A percentile compares a stretch with the other conserved stretches of the same genome.
phyloP scores from a whole-genome alignment of 2,329 filamentous ascomycete genomes.

The Sporothrix brunneoviolacea region DNA sequence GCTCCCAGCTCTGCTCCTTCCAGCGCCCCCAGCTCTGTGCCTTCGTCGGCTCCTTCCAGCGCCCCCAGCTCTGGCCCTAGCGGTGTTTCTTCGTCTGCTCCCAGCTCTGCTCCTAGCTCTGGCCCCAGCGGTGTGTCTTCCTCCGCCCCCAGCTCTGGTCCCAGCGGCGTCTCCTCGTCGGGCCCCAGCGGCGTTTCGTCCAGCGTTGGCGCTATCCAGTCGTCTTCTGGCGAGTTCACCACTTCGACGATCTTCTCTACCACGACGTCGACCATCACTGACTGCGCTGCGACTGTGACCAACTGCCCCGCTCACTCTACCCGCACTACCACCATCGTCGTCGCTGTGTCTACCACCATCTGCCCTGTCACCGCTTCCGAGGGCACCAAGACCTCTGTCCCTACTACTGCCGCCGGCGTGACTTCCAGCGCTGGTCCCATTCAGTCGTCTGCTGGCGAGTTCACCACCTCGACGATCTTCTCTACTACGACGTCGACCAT shows the following conservation, averaged over 20 bases:
- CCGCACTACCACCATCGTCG: conserved; percentile 27
- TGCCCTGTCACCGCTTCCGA: conserved; percentile 11
- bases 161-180: conserved; percentile 5
- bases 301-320: conserved; percentile 46
- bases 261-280: conserved; percentile 42
- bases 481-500: conserved; percentile 44
- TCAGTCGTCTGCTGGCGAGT: conserved; percentile 9
- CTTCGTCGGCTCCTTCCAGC: background rate
- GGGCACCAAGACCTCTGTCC: background rate
- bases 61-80: background rate
- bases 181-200: conserved; percentile 11
- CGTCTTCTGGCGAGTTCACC: conserved; percentile 16
- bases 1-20: background rate
- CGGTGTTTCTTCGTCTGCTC: too few species aligned
- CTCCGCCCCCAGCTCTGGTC: background rate
- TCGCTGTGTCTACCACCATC: background rate
- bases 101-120: background rate
- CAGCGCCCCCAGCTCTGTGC: background rate
- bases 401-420: background rate
- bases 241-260: conserved; percentile 41
- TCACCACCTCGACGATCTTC: conserved; percentile 33
- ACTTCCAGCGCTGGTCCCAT: background rate
- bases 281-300: conserved; percentile 38
- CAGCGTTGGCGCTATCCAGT: background rate
- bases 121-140: background rate